Conservation (phyloP, 495 filamentous ascomycete genomes). For the Xylaria nigripes region DNA sequence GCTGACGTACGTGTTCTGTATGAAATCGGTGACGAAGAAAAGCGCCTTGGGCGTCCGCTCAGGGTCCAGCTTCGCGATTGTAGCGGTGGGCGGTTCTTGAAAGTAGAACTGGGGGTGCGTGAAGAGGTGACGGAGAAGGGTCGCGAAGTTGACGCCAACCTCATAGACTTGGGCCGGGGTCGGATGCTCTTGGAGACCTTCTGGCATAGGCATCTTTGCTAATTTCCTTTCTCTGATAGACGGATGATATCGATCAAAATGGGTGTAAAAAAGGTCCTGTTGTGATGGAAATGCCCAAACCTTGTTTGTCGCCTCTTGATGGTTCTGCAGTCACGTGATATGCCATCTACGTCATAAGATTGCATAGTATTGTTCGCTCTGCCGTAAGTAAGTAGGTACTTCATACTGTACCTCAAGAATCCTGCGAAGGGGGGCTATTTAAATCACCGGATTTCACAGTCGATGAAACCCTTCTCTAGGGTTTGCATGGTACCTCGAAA, state of each 20-base stretch:
- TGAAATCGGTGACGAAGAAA: conserved; percentile 20
- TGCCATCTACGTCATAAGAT: not conserved
- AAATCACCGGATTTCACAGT: too few relatives aligned
- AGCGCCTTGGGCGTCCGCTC: conserved; percentile 15
- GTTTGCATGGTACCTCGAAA: too few relatives aligned
- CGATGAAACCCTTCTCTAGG: too few relatives aligned
- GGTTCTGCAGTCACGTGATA: not conserved
- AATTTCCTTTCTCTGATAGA: not conserved
- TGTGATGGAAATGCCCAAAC: too few relatives aligned
- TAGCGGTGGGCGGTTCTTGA: conserved; percentile 16
- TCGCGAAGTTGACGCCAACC: conserved; percentile 14
- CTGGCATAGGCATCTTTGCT: conserved; percentile 4
- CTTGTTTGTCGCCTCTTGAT: too few relatives aligned
- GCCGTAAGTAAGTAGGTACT: too few relatives aligned
- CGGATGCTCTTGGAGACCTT: conserved; percentile 7
- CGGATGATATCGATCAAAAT: too few relatives aligned
- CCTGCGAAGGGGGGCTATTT: too few relatives aligned
- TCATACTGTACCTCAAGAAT: too few relatives aligned
- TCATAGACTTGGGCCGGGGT: conserved; percentile 21
- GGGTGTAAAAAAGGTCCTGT: too few relatives aligned
- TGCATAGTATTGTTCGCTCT: too few relatives aligned
- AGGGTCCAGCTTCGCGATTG: conserved; percentile 15
- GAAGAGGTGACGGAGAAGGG: conserved; percentile 19
- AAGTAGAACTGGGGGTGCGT: conserved; percentile 17
- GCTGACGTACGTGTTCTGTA: conserved; percentile 22